Evolutionary conservation across 768 basidiomycete species (phyloP).

Genomic region (Fistulinella prunicolor): DNA sequence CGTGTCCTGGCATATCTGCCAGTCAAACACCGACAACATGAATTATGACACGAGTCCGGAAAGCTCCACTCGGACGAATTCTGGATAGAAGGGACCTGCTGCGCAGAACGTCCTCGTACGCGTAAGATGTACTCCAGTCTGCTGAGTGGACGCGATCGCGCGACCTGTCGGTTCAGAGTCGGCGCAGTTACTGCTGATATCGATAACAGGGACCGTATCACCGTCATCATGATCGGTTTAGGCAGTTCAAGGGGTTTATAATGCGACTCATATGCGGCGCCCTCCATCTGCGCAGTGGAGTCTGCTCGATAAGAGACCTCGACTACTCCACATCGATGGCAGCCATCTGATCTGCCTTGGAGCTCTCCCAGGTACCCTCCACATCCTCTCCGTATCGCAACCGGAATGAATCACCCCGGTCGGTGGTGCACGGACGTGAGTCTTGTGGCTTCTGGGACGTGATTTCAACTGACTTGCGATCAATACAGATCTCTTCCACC

Average conservation of each 20-base stretch:
- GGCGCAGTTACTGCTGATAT: not conserved
- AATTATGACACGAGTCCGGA: not conserved
- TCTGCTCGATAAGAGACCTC: conserved; percentile 4
- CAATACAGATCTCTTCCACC: not conserved
- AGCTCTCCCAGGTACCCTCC: not conserved
- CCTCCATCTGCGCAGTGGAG: not conserved
- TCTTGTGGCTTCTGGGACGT: not conserved
- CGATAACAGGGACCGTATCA: not conserved
- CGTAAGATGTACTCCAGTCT: not conserved
- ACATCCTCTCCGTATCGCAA: not conserved
- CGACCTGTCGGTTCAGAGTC: not conserved
- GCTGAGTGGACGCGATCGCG: not conserved
- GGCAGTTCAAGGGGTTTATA: conserved; percentile 2
- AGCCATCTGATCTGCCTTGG: not conserved
- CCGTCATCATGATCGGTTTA: not conserved
- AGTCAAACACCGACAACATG: not conserved
- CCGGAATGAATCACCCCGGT: not conserved
- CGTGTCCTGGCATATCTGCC: not conserved
- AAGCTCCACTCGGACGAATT: conserved; percentile 3
- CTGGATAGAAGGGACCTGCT: not conserved
- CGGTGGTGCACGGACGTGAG: not conserved
- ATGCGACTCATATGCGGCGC: not conserved
- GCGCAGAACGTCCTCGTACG: not conserved
- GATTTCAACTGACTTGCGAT: not conserved
- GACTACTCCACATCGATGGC: not conserved